Conservation (phyloP, 75 land plant genomes). For the Cryptomeria japonica region DNA sequence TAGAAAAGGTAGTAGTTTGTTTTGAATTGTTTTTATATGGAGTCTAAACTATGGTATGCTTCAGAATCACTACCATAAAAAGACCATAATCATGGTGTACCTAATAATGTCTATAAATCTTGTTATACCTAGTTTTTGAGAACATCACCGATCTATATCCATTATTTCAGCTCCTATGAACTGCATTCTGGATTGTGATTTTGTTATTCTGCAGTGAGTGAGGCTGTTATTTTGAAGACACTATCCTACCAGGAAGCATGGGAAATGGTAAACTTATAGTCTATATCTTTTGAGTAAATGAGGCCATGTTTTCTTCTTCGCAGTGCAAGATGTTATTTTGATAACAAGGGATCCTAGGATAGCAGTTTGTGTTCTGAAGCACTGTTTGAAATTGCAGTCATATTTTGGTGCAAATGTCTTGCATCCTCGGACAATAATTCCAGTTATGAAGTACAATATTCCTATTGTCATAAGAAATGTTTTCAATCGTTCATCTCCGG, state of each 20-base stretch:
- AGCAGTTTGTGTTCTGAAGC: neutral
- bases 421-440: constrained; percentile 96
- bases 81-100: neutral
- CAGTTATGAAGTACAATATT: constrained; percentile 91
- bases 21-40: neutral
- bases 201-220: constrained; percentile 67
- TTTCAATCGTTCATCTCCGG: constrained; percentile 87
- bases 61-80: neutral
- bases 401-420: constrained; percentile 99
- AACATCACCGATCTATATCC: neutral
- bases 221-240: constrained; percentile 80
- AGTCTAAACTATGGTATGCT: neutral
- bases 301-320: neutral
- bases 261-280: constrained; percentile 77
- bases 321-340: neutral
- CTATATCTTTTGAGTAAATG: neutral
- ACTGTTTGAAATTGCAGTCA: constrained; percentile 57
- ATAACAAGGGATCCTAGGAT: neutral
- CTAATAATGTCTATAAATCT: neutral
- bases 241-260: constrained; percentile 98
- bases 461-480: constrained; percentile 91
- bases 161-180: neutral
- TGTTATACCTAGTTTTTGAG: neutral
- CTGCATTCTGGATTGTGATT: constrained; percentile 11
- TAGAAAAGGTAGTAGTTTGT: constrained; percentile 71